Evolutionary conservation across 768 basidiomycete genomes (phyloP).

Genomic region (Antrodiella citrinella): DNA sequence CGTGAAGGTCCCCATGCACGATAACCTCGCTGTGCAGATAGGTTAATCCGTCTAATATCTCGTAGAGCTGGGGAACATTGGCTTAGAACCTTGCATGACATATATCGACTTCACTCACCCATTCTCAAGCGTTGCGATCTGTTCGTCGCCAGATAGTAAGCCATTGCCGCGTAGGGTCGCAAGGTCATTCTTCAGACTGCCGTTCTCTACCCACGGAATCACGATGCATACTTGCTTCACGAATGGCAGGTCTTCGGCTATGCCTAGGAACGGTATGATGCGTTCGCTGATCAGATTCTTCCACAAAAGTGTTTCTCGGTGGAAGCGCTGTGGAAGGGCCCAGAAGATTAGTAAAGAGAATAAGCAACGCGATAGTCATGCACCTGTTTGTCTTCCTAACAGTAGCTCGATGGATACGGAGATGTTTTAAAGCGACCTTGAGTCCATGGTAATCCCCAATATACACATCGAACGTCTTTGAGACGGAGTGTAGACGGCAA

Average conservation of each 20-base stretch:
- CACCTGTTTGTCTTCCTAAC: neutral
- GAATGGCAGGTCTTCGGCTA: neutral
- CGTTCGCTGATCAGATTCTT: neutral
- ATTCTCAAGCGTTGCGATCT: neutral
- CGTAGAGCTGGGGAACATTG: neutral
- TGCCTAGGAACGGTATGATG: neutral
- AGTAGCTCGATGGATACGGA: neutral
- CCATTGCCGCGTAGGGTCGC: neutral
- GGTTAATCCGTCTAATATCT: constrained; percentile 3
- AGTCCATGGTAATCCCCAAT: neutral
- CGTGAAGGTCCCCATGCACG: constrained; percentile 6
- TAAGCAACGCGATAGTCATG: neutral
- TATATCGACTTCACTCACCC: neutral
- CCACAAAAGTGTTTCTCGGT: neutral
- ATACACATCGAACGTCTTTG: neutral
- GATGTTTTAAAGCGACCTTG: neutral
- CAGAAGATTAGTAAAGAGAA: neutral
- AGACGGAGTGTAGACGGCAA: neutral
- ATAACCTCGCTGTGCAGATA: constrained; percentile 4
- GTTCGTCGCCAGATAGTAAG: neutral
- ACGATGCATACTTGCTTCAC: constrained; percentile 1
- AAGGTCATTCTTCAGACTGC: neutral
- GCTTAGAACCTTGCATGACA: neutral
- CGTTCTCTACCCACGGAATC: constrained; percentile 6
- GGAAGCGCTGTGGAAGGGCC: neutral